These are phyloP conservation scores for Fusarium zealandicum DNA, from an alignment of 2,329 filamentous ascomycete genomes.

Conservation along the genomic window DNA sequence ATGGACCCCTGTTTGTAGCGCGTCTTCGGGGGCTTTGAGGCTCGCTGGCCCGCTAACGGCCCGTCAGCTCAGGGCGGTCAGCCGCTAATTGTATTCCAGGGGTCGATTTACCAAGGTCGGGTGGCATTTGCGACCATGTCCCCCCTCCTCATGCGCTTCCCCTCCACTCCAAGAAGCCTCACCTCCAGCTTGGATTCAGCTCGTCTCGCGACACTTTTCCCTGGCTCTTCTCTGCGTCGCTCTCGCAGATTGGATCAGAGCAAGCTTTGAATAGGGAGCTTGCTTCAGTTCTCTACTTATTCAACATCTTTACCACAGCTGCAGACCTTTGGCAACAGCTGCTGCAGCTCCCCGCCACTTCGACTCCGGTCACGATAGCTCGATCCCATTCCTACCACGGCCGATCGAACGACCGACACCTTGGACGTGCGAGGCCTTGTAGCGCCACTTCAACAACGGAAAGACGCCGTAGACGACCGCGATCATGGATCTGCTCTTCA, in stretches of 20 bases:
- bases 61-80: conserved; percentile 22
- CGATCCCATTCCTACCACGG: neutral
- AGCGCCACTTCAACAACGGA: conserved; percentile 6
- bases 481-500: conserved; percentile 36
- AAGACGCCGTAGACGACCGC: neutral
- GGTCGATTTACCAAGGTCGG: conserved; percentile 28
- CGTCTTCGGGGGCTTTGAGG: neutral
- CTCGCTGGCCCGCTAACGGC: neutral
- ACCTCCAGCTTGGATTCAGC: conserved; percentile 19
- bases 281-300: neutral
- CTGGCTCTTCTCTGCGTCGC: conserved; percentile 4
- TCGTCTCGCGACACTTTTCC: conserved; percentile 26
- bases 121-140: conserved; percentile 22
- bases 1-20: neutral
- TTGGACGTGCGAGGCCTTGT: neutral
- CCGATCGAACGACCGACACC: neutral
- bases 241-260: conserved; percentile 4
- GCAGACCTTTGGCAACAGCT: neutral
- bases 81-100: conserved; percentile 18
- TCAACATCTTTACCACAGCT: conserved; percentile 5
- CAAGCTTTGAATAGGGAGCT: conserved; percentile 1
- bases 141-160: conserved; percentile 25
- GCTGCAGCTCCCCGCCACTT: conserved; percentile 2
- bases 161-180: conserved; percentile 31
- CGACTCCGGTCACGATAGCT: conserved; percentile 3